These are phyloP conservation scores for Podospora didyma DNA, from an alignment of 495 filamentous ascomycete species.

Conservation along the genomic window DNA sequence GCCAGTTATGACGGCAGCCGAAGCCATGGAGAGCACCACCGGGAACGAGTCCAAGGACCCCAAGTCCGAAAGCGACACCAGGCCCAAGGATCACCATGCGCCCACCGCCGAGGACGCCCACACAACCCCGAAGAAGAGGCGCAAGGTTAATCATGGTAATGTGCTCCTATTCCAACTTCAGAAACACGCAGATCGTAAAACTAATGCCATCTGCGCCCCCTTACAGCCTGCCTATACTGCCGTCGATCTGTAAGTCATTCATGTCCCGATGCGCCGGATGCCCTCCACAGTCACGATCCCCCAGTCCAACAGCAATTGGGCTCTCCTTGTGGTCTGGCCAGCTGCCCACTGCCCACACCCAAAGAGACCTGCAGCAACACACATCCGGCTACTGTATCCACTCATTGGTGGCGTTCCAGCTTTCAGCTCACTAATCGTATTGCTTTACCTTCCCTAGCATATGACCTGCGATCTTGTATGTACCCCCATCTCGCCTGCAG, in stretches of 20 bases:
- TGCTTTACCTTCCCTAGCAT: constrained; percentile 59
- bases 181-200: constrained; percentile 16
- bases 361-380: constrained; percentile 7
- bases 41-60: constrained; percentile 46
- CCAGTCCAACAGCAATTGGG: constrained; percentile 35
- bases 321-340: constrained; percentile 1
- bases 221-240: constrained; percentile 95
- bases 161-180: constrained; percentile 23
- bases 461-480: constrained; percentile 99
- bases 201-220: constrained; percentile 46
- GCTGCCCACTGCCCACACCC: constrained; percentile 7
- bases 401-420: constrained; percentile 14
- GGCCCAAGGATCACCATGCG: constrained; percentile 41
- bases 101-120: constrained; percentile 38
- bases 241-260: constrained; percentile 94
- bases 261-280: constrained; percentile 24
- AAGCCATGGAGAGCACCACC: constrained; percentile 46
- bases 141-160: constrained; percentile 99
- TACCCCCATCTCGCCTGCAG: constrained; percentile 38
- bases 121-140: constrained; percentile 85
- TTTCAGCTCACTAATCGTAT: constrained; percentile 27
- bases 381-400: constrained; percentile 12
- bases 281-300: too few species aligned
- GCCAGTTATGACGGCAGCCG: constrained; percentile 34
- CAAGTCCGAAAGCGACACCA: constrained; percentile 44